phyloP scores from a whole-genome alignment of 208 protist species.

The Leishmania martiniquensis region DNA sequence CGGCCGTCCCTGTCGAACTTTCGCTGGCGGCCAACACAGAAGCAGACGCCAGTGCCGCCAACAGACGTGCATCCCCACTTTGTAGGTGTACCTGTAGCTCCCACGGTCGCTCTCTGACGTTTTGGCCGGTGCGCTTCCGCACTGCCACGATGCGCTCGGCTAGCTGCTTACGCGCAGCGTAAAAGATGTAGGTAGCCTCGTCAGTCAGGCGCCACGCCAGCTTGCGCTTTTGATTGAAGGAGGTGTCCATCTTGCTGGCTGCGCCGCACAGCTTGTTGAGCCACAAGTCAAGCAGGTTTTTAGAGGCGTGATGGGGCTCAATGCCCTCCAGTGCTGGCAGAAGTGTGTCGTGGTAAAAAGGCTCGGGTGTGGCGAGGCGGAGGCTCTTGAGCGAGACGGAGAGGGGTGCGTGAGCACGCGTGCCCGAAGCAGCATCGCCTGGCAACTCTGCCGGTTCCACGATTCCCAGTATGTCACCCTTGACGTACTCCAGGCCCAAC shows the following conservation, averaged over 20 bases:
- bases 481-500: constrained; percentile 15
- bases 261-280: constrained; percentile 43
- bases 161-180: constrained; percentile 18
- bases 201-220: constrained; percentile 25
- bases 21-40: background rate
- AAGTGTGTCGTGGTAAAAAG: constrained; percentile 38
- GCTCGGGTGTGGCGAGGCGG: constrained; percentile 18
- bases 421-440: background rate
- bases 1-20: background rate
- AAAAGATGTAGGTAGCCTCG: constrained; percentile 33
- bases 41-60: background rate
- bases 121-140: background rate
- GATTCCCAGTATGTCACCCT: constrained; percentile 19
- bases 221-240: constrained; percentile 32
- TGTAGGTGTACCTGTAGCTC: constrained; percentile 6
- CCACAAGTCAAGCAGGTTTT: constrained; percentile 37
- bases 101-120: background rate
- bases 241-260: constrained; percentile 26
- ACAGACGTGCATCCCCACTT: constrained; percentile 5
- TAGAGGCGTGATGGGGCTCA: constrained; percentile 37
- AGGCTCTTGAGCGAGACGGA: constrained; percentile 25
- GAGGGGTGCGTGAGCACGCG: background rate
- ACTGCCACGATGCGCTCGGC: constrained; percentile 15
- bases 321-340: constrained; percentile 44
- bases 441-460: constrained; percentile 3